Percentiles rank a stretch among this genome's conserved stretches.
Conservation (phyloP, 2,329 filamentous ascomycete genomes). For the Talaromyces marneffei region DNA sequence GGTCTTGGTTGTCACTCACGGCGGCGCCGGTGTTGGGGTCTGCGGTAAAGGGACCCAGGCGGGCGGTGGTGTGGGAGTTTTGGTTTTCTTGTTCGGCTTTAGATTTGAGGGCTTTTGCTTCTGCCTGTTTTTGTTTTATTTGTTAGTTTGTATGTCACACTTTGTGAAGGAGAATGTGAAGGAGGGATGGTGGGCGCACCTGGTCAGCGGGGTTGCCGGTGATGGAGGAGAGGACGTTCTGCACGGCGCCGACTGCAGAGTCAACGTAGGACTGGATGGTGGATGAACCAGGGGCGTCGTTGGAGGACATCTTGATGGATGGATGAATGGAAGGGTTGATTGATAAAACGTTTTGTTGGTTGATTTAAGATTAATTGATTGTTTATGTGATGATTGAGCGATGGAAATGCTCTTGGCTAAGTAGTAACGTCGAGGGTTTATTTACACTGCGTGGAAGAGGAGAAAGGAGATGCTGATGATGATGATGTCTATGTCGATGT, state of each 20-base stretch:
- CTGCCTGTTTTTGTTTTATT: constrained; percentile 31
- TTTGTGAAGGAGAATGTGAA: neutral
- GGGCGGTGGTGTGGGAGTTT: constrained; percentile 67
- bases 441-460: neutral
- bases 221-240: constrained; percentile 64
- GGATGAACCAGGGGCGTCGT: constrained; percentile 47
- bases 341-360: neutral
- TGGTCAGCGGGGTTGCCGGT: constrained; percentile 68
- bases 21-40: constrained; percentile 62
- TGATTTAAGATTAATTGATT: neutral
- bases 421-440: neutral
- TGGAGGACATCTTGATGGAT: constrained; percentile 22
- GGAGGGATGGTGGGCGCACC: constrained; percentile 30
- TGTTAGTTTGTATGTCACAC: neutral
- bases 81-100: constrained; percentile 63
- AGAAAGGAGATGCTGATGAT: neutral
- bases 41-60: constrained; percentile 65
- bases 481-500: neutral
- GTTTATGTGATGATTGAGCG: neutral
- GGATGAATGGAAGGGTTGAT: neutral
- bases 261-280: constrained; percentile 75
- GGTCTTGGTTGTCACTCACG: constrained; percentile 66
- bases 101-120: constrained; percentile 61
- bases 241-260: constrained; percentile 64
- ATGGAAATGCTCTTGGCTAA: neutral